Conservation (phyloP, 352 stramenopile species). For the Pythium aphanidermatum region DNA sequence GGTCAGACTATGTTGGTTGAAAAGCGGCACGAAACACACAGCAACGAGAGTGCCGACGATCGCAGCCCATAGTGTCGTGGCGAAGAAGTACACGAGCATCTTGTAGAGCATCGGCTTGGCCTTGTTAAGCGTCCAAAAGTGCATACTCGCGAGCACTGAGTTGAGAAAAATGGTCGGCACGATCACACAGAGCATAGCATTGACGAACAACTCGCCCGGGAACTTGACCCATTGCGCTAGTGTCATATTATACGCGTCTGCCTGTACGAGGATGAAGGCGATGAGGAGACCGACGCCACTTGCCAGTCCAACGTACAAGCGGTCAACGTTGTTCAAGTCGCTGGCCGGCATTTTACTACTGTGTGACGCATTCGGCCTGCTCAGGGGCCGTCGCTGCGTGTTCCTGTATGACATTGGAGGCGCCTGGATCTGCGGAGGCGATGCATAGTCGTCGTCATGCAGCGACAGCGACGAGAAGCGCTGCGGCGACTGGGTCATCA, state of each 20-base stretch:
- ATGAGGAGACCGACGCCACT: constrained; percentile 18
- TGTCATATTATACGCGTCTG: constrained; percentile 4
- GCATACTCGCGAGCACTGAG: constrained; percentile 35
- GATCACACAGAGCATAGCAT: constrained; percentile 31
- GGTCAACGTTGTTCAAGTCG: constrained; percentile 20
- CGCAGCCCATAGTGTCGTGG: constrained; percentile 36
- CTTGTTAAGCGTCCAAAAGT: constrained; percentile 39
- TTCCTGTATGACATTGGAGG: too few species aligned
- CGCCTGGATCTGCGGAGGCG: too few species aligned
- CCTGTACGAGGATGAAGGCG: constrained; percentile 19
- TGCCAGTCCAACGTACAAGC: constrained; percentile 7
- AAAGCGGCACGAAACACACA: constrained; percentile 28
- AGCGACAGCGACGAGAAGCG: constrained; percentile 12
- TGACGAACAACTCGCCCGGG: constrained; percentile 31
- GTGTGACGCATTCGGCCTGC: too few species aligned
- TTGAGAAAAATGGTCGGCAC: constrained; percentile 34
- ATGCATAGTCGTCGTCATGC: not conserved
- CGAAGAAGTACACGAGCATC: constrained; percentile 28
- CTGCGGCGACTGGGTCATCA: too few species aligned
- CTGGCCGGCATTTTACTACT: constrained; percentile 11
- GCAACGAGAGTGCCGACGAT: constrained; percentile 39
- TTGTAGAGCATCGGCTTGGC: constrained; percentile 22
- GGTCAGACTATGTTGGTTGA: constrained; percentile 16
- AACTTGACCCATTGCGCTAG: constrained; percentile 19
- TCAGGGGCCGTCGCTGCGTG: too few species aligned